Percentiles rank a stretch among this genome's conserved stretches.
These are phyloP conservation scores for Curvularia sp. DNA, from an alignment of 2,329 filamentous ascomycete genomes.

Conservation along the genomic window DNA sequence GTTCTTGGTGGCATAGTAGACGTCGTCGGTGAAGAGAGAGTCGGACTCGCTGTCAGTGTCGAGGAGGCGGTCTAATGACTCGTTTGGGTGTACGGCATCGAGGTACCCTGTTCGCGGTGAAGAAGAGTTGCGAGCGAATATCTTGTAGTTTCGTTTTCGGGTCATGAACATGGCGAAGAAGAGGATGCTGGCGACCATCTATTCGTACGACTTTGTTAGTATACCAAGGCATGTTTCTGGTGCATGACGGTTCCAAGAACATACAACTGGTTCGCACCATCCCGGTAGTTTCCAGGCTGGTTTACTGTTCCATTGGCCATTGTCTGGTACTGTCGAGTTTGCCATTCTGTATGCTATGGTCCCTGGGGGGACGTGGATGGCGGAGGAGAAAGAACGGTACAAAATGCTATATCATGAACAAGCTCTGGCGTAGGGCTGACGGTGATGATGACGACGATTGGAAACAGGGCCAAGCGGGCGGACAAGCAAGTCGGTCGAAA, in stretches of 20 bases:
- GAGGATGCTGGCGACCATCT: constrained; percentile 61
- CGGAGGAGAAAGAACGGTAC: not conserved
- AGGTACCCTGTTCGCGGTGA: constrained; percentile 39
- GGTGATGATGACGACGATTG: not conserved
- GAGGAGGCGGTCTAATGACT: constrained; percentile 52
- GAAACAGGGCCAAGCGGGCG: too few species aligned
- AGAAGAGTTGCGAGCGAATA: constrained; percentile 42
- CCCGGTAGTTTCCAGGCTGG: constrained; percentile 53
- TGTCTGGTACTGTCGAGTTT: constrained; percentile 22
- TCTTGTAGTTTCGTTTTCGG: constrained; percentile 54
- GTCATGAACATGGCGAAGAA: constrained; percentile 59
- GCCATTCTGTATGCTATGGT: constrained; percentile 12
- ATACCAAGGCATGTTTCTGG: not conserved
- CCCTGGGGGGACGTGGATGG: not conserved
- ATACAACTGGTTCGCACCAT: constrained; percentile 52
- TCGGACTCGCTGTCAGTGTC: constrained; percentile 48
- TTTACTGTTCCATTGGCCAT: constrained; percentile 49
- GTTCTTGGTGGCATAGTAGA: constrained; percentile 48
- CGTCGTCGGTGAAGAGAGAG: constrained; percentile 34
- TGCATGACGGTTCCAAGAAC: constrained; percentile 12
- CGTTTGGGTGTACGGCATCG: constrained; percentile 43
- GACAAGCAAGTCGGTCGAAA: not conserved
- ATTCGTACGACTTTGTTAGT: constrained; percentile 14
- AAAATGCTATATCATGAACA: constrained; percentile 2
- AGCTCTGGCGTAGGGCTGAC: not conserved